Base-by-base conservation (phyloP, 768 basidiomycete species). In the Paxillus involutus region DNA sequence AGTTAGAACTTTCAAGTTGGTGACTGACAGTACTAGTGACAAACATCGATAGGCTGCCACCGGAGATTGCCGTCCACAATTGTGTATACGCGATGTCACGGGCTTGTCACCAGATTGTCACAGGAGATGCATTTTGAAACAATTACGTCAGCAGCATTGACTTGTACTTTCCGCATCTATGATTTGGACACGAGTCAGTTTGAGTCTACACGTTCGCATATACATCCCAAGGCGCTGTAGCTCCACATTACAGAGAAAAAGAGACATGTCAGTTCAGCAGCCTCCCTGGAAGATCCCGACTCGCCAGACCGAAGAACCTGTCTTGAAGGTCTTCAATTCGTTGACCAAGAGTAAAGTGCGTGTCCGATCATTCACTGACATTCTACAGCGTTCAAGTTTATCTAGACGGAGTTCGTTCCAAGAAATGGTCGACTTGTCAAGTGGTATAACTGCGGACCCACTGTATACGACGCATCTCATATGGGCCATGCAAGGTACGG, bases 381-480 rank as follows among this genome's bases (percentile, higher is more conserved):
- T 57, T 37, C n/a, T 41, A 47, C 24, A 16, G 29, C 21, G 13
- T 51, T 63, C 47, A 57, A 44, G n/a, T 43, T 43, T 26, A 14
- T 47, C 10, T 63, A 94, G 91, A 87, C 82, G 49, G 86, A 88
- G 56, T 94, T 96, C 62, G 72, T 88, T 36, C 85, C 93, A 6
- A 76, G 67, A 48, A 75, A 82, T 57, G 88, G 86, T 0, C 80
- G 82, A 2, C 82, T 82, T 59, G 85, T 96, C n/a, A 94, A 95
- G 63, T 98, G 95, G 95, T 98, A 99, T 69, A 98, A 97, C 70
- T 99, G 97, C 65, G 96, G 97, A 10, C 96, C 97, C 16, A 99
- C 97, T 0, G 97, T 99, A 9, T 99, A 99, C 70, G 97, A 99
- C 77, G 85, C 94, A 12, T 89, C 93, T 40, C 97, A 99, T 71